phyloP scores from a whole-genome alignment of 371 early-diverging fungal species.

The Rhizopus delemar region DNA sequence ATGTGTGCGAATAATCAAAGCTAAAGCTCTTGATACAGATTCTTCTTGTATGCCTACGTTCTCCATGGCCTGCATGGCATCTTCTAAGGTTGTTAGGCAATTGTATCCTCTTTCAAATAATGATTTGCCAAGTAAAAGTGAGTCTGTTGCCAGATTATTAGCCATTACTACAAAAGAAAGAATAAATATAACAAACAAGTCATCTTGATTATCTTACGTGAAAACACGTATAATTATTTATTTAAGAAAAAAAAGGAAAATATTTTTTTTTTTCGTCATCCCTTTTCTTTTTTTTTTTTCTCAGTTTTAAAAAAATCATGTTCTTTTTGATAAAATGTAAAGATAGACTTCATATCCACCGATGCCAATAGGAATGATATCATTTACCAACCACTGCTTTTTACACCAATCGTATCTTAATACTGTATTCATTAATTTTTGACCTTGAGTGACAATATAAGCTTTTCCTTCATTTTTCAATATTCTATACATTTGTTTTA shows the following conservation, averaged over 20 bases:
- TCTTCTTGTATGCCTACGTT: constrained; percentile 32
- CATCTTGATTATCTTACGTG: not conserved
- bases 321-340: constrained; percentile 30
- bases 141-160: constrained; percentile 17
- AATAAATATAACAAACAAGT: not conserved
- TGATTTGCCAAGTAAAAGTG: constrained; percentile 31
- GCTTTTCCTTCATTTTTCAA: constrained; percentile 36
- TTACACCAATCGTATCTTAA: constrained; percentile 41
- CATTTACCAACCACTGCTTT: constrained; percentile 32
- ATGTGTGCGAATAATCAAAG: constrained; percentile 40
- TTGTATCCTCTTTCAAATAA: constrained; percentile 36
- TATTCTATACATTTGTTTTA: constrained; percentile 37
- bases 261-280: not conserved
- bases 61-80: constrained; percentile 40
- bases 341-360: constrained; percentile 44
- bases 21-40: constrained; percentile 34
- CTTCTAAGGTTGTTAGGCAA: constrained; percentile 26
- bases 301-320: not conserved
- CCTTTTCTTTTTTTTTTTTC: not conserved
- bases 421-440: constrained; percentile 40
- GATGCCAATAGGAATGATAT: constrained; percentile 33
- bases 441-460: constrained; percentile 50
- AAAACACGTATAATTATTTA: not conserved
- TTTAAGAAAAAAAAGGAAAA: not conserved
- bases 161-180: constrained; percentile 13